phyloP scores from a whole-genome alignment of 2,329 filamentous ascomycete genomes.

The Coniochaeta prunicola region DNA sequence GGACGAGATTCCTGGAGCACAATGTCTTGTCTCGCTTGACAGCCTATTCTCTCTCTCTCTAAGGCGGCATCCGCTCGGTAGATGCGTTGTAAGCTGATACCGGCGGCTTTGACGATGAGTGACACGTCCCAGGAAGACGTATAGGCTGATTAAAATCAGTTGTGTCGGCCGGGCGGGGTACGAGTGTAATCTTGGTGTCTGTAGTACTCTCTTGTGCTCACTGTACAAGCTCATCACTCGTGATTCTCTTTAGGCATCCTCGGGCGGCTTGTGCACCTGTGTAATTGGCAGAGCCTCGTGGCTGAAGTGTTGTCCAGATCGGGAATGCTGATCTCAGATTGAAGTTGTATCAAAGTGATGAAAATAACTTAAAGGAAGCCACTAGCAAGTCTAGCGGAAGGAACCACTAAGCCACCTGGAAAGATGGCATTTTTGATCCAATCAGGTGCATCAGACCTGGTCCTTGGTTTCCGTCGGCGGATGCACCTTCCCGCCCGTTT shows the following conservation, averaged over 20 bases:
- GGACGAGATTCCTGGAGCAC: background rate
- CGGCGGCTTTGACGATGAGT: background rate
- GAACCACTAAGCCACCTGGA: background rate
- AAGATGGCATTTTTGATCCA: background rate
- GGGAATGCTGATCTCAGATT: background rate
- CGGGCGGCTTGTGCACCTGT: background rate
- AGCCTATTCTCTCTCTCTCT: too few species aligned
- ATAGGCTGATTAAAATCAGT: background rate
- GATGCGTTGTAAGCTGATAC: too few species aligned
- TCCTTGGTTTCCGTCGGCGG: background rate
- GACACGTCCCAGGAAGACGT: background rate
- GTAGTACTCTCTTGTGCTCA: background rate
- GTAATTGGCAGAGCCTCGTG: background rate
- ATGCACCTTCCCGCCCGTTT: background rate
- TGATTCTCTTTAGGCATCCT: background rate
- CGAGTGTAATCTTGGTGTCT: background rate
- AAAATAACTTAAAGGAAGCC: background rate
- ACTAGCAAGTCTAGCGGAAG: background rate
- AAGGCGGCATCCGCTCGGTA: too few species aligned
- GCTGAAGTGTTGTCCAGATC: background rate
- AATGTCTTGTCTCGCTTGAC: background rate
- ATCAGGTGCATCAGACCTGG: background rate
- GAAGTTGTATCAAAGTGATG: background rate
- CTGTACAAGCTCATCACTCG: background rate
- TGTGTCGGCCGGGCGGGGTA: background rate